Evolutionary conservation across 179 eudicot genomes (phyloP).

Genomic region (Beta lomatogona): DNA sequence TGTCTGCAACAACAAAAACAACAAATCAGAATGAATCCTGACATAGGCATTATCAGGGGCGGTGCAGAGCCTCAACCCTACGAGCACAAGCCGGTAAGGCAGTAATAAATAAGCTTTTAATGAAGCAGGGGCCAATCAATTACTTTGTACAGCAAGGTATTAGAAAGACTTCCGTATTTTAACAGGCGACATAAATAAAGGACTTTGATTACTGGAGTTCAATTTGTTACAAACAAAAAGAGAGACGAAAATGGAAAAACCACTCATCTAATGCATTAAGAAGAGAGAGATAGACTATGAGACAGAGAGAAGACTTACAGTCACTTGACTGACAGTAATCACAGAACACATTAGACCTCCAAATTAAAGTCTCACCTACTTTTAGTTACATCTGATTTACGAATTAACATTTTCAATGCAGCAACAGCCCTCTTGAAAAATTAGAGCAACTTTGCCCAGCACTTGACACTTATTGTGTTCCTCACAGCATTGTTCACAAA

Average conservation of each 20-base stretch:
- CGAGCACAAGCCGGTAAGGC: not conserved
- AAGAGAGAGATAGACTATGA: too few species aligned
- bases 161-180: too few species aligned
- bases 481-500: not conserved
- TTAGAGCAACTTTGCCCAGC: not conserved
- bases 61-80: not conserved
- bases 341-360: not conserved
- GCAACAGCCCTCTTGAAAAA: not conserved
- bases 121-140: too few species aligned
- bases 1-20: not conserved
- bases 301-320: too few species aligned
- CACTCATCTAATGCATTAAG: too few species aligned
- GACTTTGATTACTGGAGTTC: too few species aligned
- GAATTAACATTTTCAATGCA: not conserved
- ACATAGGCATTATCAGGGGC: not conserved
- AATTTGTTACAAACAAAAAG: too few species aligned
- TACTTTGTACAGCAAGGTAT: too few species aligned
- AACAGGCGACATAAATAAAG: too few species aligned
- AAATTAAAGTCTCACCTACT: not conserved
- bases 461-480: not conserved
- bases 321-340: not conserved
- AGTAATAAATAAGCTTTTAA: not conserved
- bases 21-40: not conserved
- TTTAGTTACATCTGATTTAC: not conserved
- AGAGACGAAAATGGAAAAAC: too few species aligned